Evolutionary conservation across 2,329 filamentous ascomycete species (phyloP).

Genomic region (Neonectria coccinea): DNA sequence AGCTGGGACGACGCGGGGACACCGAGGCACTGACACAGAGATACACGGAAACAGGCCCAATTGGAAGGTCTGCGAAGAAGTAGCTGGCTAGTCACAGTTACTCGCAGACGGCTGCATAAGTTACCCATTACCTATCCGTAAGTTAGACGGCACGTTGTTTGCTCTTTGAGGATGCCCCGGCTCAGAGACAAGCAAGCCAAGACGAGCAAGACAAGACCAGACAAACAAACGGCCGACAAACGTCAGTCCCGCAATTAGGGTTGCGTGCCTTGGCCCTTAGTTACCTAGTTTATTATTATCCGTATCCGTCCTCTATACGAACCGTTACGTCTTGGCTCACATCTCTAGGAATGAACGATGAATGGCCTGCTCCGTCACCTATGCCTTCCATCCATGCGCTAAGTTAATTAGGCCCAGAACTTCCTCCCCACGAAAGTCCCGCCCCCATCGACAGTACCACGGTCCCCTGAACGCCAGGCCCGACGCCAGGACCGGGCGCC

Average conservation of each 20-base stretch:
- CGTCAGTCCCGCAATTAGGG: too few relatives aligned
- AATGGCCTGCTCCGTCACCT: background rate
- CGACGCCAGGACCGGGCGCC: conserved; percentile 30
- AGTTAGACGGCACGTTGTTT: background rate
- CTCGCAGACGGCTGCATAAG: conserved; percentile 5
- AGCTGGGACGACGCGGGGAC: conserved; percentile 1
- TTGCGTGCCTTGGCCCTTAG: background rate
- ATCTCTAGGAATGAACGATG: background rate
- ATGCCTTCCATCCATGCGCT: too few relatives aligned
- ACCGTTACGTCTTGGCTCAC: background rate
- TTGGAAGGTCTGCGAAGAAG: background rate
- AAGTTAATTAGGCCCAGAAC: background rate
- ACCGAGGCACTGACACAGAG: background rate
- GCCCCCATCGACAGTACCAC: conserved; percentile 34
- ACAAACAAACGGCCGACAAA: too few relatives aligned
- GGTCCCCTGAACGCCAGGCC: conserved; percentile 40
- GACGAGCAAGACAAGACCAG: background rate
- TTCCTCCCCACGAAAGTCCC: conserved; percentile 11
- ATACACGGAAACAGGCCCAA: background rate
- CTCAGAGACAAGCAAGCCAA: background rate
- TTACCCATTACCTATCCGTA: too few relatives aligned
- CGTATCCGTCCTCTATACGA: background rate
- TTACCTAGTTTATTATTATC: background rate
- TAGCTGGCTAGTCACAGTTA: background rate
- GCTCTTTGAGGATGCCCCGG: background rate